These are phyloP conservation scores for Quercus lobata DNA, from an alignment of 331 rosid genomes.

Conservation along the genomic window DNA sequence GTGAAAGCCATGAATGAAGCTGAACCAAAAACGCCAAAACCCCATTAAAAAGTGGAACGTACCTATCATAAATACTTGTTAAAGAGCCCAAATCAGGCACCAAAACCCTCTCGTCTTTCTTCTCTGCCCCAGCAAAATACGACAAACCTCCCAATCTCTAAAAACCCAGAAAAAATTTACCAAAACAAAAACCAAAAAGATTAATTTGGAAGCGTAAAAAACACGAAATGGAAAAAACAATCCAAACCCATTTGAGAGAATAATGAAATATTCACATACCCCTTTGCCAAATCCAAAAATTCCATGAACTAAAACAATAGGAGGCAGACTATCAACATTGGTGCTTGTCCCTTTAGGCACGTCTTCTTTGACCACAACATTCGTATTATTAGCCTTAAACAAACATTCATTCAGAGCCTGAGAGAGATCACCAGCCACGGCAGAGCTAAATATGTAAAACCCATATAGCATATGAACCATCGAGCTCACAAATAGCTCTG, in stretches of 20 bases:
- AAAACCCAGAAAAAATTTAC: background rate
- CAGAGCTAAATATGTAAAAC: constrained; percentile 83
- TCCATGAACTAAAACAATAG: constrained; percentile 92
- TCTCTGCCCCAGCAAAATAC: constrained; percentile 96
- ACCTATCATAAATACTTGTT: constrained; percentile 91
- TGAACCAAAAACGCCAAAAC: background rate
- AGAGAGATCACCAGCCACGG: constrained; percentile 84
- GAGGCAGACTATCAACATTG: constrained; percentile 54
- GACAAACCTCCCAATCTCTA: constrained; percentile 88
- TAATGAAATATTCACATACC: constrained; percentile 27
- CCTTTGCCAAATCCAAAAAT: constrained; percentile 99
- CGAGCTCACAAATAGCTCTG: constrained; percentile 66
- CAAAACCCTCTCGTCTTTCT: constrained; percentile 91
- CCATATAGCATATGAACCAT: constrained; percentile 78
- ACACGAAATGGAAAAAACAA: background rate
- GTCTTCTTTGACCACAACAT: constrained; percentile 18
- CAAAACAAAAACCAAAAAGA: background rate
- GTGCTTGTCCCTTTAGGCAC: background rate
- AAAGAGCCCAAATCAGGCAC: constrained; percentile 98
- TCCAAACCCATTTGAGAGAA: background rate
- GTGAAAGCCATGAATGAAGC: background rate
- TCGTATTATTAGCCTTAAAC: constrained; percentile 26
- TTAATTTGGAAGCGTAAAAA: background rate
- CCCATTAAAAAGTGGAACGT: background rate
- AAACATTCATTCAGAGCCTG: constrained; percentile 39